Conservation (phyloP, 169 alveolate species). For the Ichthyophthirius multifiliis region DNA sequence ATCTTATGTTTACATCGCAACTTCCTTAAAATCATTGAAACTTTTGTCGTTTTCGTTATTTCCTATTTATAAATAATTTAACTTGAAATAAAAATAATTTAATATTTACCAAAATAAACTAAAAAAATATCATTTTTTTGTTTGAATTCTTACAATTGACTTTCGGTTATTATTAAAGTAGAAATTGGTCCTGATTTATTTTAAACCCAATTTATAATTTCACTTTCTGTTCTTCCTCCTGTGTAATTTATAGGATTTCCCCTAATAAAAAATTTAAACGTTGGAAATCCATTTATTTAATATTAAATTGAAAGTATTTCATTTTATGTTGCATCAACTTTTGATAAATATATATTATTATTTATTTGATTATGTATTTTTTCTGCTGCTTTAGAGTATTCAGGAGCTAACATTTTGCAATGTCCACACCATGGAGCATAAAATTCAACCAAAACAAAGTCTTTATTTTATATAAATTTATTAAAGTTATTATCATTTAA, state of each 20-base stretch:
- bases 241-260: conserved; percentile 55
- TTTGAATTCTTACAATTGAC: conserved; percentile 30
- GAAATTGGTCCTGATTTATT: conserved; percentile 89
- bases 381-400: conserved; percentile 61
- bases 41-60: too few species aligned
- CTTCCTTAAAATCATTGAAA: too few species aligned
- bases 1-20: neutral
- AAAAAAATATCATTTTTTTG: conserved; percentile 18
- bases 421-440: conserved; percentile 76
- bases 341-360: conserved; percentile 74
- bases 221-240: conserved; percentile 89
- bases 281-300: conserved; percentile 91
- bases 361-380: conserved; percentile 1
- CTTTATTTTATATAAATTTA: neutral
- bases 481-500: neutral
- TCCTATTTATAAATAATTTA: too few species aligned
- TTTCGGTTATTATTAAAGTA: conserved; percentile 25
- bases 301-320: conserved; percentile 75
- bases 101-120: conserved; percentile 45
- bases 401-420: conserved; percentile 62
- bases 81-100: too few species aligned
- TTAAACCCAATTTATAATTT: conserved; percentile 84
- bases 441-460: conserved; percentile 63
- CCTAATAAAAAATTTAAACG: conserved; percentile 85
- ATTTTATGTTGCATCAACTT: conserved; percentile 88